Evolutionary conservation across 2,329 filamentous ascomycete genomes (phyloP), one percentile per base, ranked within the genome.

Genomic region (Blumeriella jaapii): DNA sequence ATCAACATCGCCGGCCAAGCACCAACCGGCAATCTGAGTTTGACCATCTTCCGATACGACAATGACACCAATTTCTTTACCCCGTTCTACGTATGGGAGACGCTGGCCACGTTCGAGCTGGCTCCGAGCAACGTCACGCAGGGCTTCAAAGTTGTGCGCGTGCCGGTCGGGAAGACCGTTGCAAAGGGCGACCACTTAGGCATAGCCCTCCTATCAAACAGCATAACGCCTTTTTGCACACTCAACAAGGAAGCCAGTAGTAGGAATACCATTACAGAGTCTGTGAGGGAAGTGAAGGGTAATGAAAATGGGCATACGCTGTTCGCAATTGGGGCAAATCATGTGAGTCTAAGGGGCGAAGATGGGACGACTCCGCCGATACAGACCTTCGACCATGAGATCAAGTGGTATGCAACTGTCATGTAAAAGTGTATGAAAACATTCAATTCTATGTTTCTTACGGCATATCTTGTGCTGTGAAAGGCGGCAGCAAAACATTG

Each of bases 81-180:
- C 2, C 40, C 48, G 2, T 39, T 39, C 15, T 52, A 43, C 15
- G 16, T 41, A 7, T 50, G 47, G 45, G 45, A 48, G 28, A 46
- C 46, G 7, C 31, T 51, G 2, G 36, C 46, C 1, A 43, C 41
- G 0, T 29, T 29, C 7, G 28, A 28, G 10, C 19, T 49, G 7
- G 20, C 25, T 4, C 39, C 42, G 2, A 6, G 24, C 0, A 18
- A 39, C 2, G 17, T 48, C 3, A 36, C 37, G 2, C 15, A 38
- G 9, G 33, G 43, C 6, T 36, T 47, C 7, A 13, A 37, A 9
- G 38, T 40, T 6, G 20, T 46, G 8, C 29, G 33, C 3, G 25
- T 47, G 1, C 40, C 41, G 1, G 36, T 46, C 0, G 40, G 25
- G 1, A 36, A 32, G 22, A 16, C 33, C 4, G 41, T 50, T 2